Evolutionary conservation across 176 grass and related monocot genomes (phyloP).

Genomic region (Bothriochloa decipiens): DNA sequence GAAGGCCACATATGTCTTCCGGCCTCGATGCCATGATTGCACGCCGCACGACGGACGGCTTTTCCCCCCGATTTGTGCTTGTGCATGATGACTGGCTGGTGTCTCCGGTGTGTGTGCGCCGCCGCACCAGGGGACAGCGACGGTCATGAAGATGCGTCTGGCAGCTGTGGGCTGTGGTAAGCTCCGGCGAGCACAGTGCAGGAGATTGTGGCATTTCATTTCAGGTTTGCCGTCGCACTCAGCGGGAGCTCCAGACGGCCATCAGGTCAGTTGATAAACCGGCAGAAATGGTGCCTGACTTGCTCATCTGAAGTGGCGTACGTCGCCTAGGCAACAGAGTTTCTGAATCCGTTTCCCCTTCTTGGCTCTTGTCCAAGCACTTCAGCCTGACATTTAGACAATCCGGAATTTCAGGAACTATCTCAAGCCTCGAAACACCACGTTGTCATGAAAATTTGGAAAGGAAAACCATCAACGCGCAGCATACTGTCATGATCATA

Average conservation of each 20-base stretch:
- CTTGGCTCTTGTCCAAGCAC: background rate
- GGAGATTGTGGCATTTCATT: background rate
- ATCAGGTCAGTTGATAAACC: background rate
- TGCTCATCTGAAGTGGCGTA: background rate
- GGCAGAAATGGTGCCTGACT: background rate
- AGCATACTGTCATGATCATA: background rate
- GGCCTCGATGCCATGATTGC: conserved; percentile 26
- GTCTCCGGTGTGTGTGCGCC: background rate
- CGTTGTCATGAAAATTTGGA: background rate
- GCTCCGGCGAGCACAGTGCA: conserved; percentile 29
- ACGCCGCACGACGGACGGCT: conserved; percentile 11
- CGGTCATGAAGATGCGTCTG: conserved; percentile 6
- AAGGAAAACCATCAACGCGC: background rate
- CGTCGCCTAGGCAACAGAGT: background rate
- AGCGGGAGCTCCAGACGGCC: background rate
- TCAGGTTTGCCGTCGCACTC: conserved; percentile 28
- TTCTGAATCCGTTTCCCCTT: background rate
- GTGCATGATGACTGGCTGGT: conserved; percentile 35
- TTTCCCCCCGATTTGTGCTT: background rate
- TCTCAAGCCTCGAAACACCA: background rate
- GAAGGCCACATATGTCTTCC: background rate
- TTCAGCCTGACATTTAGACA: background rate
- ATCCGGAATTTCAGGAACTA: too few species aligned
- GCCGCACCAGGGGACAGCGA: background rate
- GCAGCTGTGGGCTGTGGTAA: conserved; percentile 20